A percentile compares a stretch with the other conserved stretches of the same genome.
These are phyloP conservation scores for Polychaeton citri DNA, from an alignment of 2,329 filamentous ascomycete genomes.

Conservation along the genomic window DNA sequence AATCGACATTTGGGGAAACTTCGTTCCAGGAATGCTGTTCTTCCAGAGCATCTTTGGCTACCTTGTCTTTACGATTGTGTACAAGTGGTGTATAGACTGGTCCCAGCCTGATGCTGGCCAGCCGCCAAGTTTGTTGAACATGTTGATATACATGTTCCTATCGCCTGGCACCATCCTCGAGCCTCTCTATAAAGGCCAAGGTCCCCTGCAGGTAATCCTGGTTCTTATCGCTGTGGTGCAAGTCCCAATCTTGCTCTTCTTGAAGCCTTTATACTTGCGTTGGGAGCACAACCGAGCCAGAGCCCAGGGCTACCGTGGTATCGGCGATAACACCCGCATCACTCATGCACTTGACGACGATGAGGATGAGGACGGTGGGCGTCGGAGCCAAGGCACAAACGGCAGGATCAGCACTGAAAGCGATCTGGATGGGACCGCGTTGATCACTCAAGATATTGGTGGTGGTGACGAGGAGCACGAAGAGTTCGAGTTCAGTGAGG, in stretches of 20 bases:
- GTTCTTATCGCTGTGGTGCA: slow-evolving; percentile 72
- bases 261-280: slow-evolving; percentile 91
- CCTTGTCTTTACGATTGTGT: slow-evolving; percentile 82
- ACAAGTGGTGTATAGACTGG: slow-evolving; percentile 97
- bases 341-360: slow-evolving; percentile 86
- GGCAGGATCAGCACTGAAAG: slow-evolving; percentile 54
- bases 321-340: slow-evolving; percentile 77
- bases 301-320: slow-evolving; percentile 78
- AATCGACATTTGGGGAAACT: slow-evolving; percentile 95
- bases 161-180: slow-evolving; percentile 65
- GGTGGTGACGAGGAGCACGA: slow-evolving; percentile 65
- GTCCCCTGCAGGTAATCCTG: slow-evolving; percentile 59
- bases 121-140: slow-evolving; percentile 86
- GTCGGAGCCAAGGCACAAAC: slow-evolving; percentile 38
- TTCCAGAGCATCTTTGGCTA: slow-evolving; percentile 99
- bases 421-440: slow-evolving; percentile 69
- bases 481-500: slow-evolving; percentile 93
- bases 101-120: slow-evolving; percentile 31
- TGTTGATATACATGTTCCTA: slow-evolving; percentile 99
- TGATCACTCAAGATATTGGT: slow-evolving; percentile 74
- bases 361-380: slow-evolving; percentile 51
- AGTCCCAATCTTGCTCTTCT: slow-evolving; percentile 79
- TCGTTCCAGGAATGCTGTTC: slow-evolving; percentile 96
- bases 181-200: slow-evolving; percentile 67
- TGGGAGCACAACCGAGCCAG: slow-evolving; percentile 86